These are phyloP conservation scores for Coemansia sp. DNA, from an alignment of 192 early-diverging fungal genomes.

Conservation along the genomic window DNA sequence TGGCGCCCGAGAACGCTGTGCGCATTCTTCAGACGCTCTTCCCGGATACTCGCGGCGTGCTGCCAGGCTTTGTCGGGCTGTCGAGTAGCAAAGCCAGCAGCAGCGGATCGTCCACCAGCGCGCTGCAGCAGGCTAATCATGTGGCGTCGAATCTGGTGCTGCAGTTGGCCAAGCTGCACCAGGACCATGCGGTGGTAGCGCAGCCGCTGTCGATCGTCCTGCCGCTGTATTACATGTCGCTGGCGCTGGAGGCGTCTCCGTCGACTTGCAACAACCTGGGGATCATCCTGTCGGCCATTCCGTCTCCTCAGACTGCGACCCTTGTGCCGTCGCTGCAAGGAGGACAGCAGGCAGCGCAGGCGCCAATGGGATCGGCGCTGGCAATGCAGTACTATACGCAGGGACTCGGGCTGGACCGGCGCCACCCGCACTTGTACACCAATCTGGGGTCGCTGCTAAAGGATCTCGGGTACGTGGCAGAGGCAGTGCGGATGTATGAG, in stretches of 20 bases:
- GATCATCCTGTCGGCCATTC: slow-evolving; percentile 73
- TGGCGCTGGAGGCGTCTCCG: slow-evolving; percentile 78
- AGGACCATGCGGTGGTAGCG: slow-evolving; percentile 67
- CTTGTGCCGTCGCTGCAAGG: slow-evolving; percentile 56
- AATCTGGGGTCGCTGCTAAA: slow-evolving; percentile 91
- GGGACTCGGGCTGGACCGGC: slow-evolving; percentile 77
- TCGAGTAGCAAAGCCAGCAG: slow-evolving; percentile 30
- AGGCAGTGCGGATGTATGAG: slow-evolving; percentile 88
- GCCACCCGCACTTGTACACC: slow-evolving; percentile 91
- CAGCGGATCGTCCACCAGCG: slow-evolving; percentile 9
- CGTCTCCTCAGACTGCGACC: slow-evolving; percentile 59
- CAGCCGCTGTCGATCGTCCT: slow-evolving; percentile 70
- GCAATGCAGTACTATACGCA: slow-evolving; percentile 87
- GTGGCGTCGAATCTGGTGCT: slow-evolving; percentile 64
- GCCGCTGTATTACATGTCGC: slow-evolving; percentile 82
- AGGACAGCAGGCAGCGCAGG: slow-evolving; percentile 54
- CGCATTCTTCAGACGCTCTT: slow-evolving; percentile 63
- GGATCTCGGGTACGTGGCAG: slow-evolving; percentile 82
- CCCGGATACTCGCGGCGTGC: slow-evolving; percentile 63
- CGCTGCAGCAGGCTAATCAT: slow-evolving; percentile 56
- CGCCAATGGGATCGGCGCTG: slow-evolving; percentile 73
- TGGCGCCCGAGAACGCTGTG: slow-evolving; percentile 62
- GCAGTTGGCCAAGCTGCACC: slow-evolving; percentile 86
- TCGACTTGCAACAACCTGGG: slow-evolving; percentile 93
- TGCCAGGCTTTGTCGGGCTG: slow-evolving; percentile 65